These are phyloP conservation scores for Apocynum venetum DNA, from an alignment of 257 asterid genomes.

Conservation along the genomic window DNA sequence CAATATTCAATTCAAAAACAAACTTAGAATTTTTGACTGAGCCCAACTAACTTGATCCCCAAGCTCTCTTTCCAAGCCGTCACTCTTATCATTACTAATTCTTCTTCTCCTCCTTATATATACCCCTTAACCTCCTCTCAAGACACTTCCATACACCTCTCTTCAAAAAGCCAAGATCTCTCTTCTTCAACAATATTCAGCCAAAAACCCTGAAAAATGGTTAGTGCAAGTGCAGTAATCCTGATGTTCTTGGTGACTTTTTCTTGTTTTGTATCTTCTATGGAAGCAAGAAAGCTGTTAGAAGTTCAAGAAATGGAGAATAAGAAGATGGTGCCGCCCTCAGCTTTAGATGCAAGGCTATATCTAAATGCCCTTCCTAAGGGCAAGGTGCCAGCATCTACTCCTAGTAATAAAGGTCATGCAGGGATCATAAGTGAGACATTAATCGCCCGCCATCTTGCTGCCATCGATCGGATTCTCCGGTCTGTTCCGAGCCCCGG, in stretches of 20 bases:
- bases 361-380: slow-evolving; percentile 46
- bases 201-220: slow-evolving; percentile 19
- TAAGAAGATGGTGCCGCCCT: slow-evolving; percentile 13
- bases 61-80: slow-evolving; percentile 12
- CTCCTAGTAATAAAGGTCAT: slow-evolving; percentile 55
- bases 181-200: background rate
- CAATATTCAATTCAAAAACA: slow-evolving; percentile 9
- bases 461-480: slow-evolving; percentile 47
- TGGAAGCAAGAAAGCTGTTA: slow-evolving; percentile 39
- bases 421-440: slow-evolving; percentile 31
- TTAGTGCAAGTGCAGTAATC: slow-evolving; percentile 13
- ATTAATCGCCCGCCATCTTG: slow-evolving; percentile 52
- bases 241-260: slow-evolving; percentile 24
- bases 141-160: background rate
- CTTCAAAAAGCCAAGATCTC: background rate
- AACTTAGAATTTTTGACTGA: slow-evolving; percentile 22
- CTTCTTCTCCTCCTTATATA: slow-evolving; percentile 4
- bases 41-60: slow-evolving; percentile 35
- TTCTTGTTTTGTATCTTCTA: slow-evolving; percentile 22
- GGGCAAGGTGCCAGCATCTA: slow-evolving; percentile 46
- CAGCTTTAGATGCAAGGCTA: slow-evolving; percentile 17
- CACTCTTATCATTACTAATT: slow-evolving; percentile 5
- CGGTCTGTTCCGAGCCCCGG: slow-evolving; percentile 83
- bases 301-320: slow-evolving; percentile 1
- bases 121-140: background rate